A percentile compares a stretch with the other conserved stretches of the same genome.
These are phyloP conservation scores for Pestalotiopsis fici DNA, from an alignment of 2,329 filamentous ascomycete genomes.

Conservation along the genomic window DNA sequence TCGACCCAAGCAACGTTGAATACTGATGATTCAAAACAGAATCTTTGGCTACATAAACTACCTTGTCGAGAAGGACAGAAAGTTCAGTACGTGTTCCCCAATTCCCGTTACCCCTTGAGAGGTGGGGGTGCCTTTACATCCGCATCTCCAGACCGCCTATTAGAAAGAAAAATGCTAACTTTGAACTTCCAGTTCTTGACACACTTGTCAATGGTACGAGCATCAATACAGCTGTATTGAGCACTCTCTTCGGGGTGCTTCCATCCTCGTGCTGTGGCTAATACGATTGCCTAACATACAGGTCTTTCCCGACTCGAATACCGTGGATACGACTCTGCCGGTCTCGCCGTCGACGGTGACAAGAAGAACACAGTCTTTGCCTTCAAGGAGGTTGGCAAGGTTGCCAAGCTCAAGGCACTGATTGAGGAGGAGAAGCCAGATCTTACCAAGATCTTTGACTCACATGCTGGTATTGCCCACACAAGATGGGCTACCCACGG, in stretches of 20 bases:
- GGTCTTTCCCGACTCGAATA: constrained; percentile 96
- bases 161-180: background rate
- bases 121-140: background rate
- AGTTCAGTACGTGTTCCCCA: constrained; percentile 56
- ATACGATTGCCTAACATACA: constrained; percentile 36
- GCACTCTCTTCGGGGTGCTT: background rate
- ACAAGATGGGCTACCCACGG: constrained; percentile 99
- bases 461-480: constrained; percentile 97
- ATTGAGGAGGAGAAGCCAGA: constrained; percentile 84
- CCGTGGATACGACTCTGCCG: constrained; percentile 97
- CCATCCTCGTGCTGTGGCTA: background rate
- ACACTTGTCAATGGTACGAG: constrained; percentile 89
- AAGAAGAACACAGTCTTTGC: constrained; percentile 98
- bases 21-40: background rate
- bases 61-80: constrained; percentile 97
- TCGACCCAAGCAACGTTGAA: background rate
- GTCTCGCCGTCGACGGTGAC: constrained; percentile 93
- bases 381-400: constrained; percentile 99
- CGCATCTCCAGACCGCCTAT: background rate
- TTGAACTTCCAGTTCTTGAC: constrained; percentile 61
- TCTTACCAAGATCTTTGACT: constrained; percentile 91
- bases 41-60: constrained; percentile 99
- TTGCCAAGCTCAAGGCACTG: constrained; percentile 91
- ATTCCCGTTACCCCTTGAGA: background rate
- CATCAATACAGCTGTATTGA: background rate